A percentile compares a stretch with the other conserved stretches of the same genome.
phyloP scores from a whole-genome alignment of 495 filamentous ascomycete genomes.

The Sphaerosporella brunnea region DNA sequence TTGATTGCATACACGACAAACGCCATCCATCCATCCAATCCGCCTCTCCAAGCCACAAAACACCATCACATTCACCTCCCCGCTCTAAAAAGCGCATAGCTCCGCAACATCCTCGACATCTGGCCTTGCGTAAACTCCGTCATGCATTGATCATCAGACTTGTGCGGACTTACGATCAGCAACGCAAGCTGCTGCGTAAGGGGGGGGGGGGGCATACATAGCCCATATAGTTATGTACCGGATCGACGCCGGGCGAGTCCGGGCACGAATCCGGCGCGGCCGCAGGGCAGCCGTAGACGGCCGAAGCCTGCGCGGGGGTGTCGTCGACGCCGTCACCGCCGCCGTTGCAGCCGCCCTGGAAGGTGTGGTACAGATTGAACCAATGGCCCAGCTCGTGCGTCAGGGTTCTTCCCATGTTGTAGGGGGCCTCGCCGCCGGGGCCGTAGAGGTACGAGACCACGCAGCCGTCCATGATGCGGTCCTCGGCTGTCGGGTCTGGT shows the following conservation, averaged over 20 bases:
- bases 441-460: slow-evolving; percentile 36
- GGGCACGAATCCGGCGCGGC: slow-evolving; percentile 35
- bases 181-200: not conserved
- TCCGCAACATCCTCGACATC: slow-evolving; percentile 30
- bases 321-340: slow-evolving; percentile 36
- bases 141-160: slow-evolving; percentile 32
- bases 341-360: slow-evolving; percentile 40
- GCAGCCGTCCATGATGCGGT: slow-evolving; percentile 41
- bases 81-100: too few species aligned
- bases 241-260: slow-evolving; percentile 31
- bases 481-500: slow-evolving; percentile 16
- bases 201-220: slow-evolving; percentile 30
- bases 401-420: slow-evolving; percentile 42
- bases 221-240: slow-evolving; percentile 50
- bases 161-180: not conserved
- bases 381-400: slow-evolving; percentile 56
- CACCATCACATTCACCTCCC: too few species aligned
- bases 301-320: slow-evolving; percentile 36
- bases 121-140: slow-evolving; percentile 33
- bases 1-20: too few species aligned
- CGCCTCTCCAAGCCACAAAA: too few species aligned
- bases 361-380: slow-evolving; percentile 47
- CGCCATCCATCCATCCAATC: too few species aligned
- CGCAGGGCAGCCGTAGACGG: slow-evolving; percentile 39
- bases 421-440: slow-evolving; percentile 36